Conservation (phyloP, 2,329 filamentous ascomycete genomes). For the Ciborinia camelliae region DNA sequence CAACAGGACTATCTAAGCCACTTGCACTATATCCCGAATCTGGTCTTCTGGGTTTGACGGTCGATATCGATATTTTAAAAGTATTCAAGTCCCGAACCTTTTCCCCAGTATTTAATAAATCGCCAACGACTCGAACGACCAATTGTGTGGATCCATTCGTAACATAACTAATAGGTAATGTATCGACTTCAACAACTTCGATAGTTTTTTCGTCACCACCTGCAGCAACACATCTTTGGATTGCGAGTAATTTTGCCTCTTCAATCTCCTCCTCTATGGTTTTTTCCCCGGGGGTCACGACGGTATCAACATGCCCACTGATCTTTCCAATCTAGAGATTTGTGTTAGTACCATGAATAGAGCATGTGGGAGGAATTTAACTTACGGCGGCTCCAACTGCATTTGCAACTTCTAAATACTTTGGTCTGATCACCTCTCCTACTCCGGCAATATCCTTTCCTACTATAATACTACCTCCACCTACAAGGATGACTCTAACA, state of each 20-base stretch:
- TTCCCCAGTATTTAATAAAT: slow-evolving; percentile 28
- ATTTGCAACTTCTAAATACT: slow-evolving; percentile 54
- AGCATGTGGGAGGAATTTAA: slow-evolving; percentile 28
- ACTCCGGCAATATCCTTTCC: slow-evolving; percentile 48
- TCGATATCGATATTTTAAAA: not conserved
- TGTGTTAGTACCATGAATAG: not conserved
- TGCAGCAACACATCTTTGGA: slow-evolving; percentile 31
- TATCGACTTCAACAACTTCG: slow-evolving; percentile 35
- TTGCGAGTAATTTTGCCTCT: slow-evolving; percentile 30
- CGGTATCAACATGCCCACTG: slow-evolving; percentile 32
- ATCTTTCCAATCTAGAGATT: slow-evolving; percentile 34
- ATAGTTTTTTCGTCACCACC: slow-evolving; percentile 32
- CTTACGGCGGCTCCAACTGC: slow-evolving; percentile 56
- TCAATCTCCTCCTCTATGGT: slow-evolving; percentile 32
- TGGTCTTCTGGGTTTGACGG: slow-evolving; percentile 3
- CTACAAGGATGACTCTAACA: slow-evolving; percentile 53
- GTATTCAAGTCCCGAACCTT: slow-evolving; percentile 19
- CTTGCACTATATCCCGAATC: slow-evolving; percentile 10
- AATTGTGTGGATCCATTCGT: slow-evolving; percentile 34
- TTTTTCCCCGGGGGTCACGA: slow-evolving; percentile 28
- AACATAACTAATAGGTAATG: slow-evolving; percentile 34
- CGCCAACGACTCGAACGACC: slow-evolving; percentile 34
- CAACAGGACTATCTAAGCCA: slow-evolving; percentile 2
- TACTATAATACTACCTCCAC: slow-evolving; percentile 53
- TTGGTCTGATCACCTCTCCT: slow-evolving; percentile 48